A percentile compares a stretch with the other conserved stretches of the same genome.
Conservation (phyloP, 208 protist genomes). For the Naegleria gruberi region DNA sequence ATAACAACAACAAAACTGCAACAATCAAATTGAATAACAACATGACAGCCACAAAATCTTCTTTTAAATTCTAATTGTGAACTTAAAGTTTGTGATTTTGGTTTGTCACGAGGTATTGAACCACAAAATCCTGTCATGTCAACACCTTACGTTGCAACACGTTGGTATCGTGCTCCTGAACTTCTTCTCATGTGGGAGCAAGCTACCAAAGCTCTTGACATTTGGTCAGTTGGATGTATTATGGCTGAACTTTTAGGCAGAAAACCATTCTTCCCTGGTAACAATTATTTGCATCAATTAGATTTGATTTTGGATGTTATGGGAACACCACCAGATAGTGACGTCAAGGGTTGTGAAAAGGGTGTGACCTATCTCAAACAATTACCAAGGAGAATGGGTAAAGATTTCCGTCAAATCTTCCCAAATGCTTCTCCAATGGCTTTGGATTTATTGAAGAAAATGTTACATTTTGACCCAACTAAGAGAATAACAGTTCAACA, state of each 20-base stretch:
- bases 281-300: conserved; percentile 86
- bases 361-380: not conserved
- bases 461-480: conserved; percentile 36
- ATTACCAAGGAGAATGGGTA: not conserved
- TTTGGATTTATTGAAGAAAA: conserved; percentile 36
- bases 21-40: too few species aligned
- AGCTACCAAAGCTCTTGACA: conserved; percentile 55
- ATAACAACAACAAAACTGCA: too few species aligned
- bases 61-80: conserved; percentile 14
- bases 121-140: not conserved
- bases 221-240: conserved; percentile 83
- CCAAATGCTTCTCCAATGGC: not conserved
- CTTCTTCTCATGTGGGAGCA: conserved; percentile 73
- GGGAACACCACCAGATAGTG: conserved; percentile 46
- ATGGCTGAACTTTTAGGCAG: conserved; percentile 66
- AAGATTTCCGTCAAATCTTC: not conserved
- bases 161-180: conserved; percentile 98
- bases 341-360: conserved; percentile 3
- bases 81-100: conserved; percentile 21
- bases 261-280: conserved; percentile 85
- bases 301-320: conserved; percentile 90
- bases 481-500: conserved; percentile 36
- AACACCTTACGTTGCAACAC: conserved; percentile 91
- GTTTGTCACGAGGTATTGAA: conserved; percentile 66
- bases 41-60: not conserved